Evolutionary conservation across 331 rosid species (phyloP).

Genomic region (Prunus yedoensis): DNA sequence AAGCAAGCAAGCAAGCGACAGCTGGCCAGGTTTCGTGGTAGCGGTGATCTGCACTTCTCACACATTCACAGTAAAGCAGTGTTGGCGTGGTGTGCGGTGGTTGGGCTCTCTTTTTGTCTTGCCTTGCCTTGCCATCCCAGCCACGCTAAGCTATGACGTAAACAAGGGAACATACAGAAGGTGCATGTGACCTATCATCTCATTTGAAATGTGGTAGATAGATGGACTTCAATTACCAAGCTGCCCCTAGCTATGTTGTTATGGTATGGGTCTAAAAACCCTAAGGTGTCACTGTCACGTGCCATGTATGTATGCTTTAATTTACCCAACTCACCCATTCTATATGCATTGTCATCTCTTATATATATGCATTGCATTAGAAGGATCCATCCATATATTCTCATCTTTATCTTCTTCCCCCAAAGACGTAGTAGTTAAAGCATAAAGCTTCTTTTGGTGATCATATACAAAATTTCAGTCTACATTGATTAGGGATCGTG

Average conservation of each 20-base stretch:
- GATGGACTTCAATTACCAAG: background rate
- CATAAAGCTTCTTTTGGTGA: background rate
- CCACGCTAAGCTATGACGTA: background rate
- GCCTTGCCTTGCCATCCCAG: conserved; percentile 9
- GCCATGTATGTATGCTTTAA: background rate
- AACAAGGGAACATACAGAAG: background rate
- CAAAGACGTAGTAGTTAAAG: no score
- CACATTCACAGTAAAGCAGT: no score
- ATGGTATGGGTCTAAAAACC: no score
- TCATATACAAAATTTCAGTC: background rate
- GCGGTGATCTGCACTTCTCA: no score
- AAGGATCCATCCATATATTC: background rate
- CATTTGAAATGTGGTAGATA: background rate
- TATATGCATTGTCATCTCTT: no score
- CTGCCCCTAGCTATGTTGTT: background rate
- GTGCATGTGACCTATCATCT: background rate
- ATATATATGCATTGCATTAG: no score
- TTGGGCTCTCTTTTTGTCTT: background rate
- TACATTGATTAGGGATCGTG: background rate
- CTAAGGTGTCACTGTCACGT: background rate
- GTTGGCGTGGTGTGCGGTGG: background rate
- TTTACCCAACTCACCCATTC: background rate
- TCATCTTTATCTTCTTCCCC: background rate
- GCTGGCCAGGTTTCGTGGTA: no score
- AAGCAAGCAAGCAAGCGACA: no score